A percentile compares a stretch with the other conserved stretches of the same genome.
Evolutionary conservation across 805 yeast species (phyloP).

Genomic region (Candida khao-thaluensis): DNA sequence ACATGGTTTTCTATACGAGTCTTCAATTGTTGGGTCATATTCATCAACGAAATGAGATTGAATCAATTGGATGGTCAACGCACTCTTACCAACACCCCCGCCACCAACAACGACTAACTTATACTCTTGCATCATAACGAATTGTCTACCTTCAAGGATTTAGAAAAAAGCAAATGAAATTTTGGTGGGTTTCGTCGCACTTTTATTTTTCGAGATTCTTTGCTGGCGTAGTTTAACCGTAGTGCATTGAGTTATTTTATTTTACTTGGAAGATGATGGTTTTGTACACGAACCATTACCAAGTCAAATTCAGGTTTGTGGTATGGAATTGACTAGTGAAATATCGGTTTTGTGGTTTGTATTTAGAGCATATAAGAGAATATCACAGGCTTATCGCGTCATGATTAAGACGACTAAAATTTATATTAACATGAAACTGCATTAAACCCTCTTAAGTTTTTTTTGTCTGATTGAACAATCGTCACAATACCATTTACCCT

Average conservation of each 20-base stretch:
- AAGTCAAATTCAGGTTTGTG: too few relatives aligned
- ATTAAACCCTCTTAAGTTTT: slow-evolving; percentile 16
- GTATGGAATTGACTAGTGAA: too few relatives aligned
- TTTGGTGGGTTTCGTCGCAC: slow-evolving; percentile 9
- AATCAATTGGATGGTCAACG: slow-evolving; percentile 90
- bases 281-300: too few relatives aligned
- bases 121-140: slow-evolving; percentile 61
- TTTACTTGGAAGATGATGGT: neutral
- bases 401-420: too few relatives aligned
- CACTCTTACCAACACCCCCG: slow-evolving; percentile 98
- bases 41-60: slow-evolving; percentile 96
- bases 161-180: slow-evolving; percentile 7
- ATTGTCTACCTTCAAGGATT: neutral
- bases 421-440: too few relatives aligned
- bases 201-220: slow-evolving; percentile 2
- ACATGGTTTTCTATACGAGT: slow-evolving; percentile 84
- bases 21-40: slow-evolving; percentile 97
- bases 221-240: slow-evolving; percentile 6
- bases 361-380: too few relatives aligned
- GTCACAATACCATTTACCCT: slow-evolving; percentile 51
- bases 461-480: slow-evolving; percentile 39
- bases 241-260: neutral
- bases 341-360: too few relatives aligned
- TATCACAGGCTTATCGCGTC: too few relatives aligned
- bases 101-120: slow-evolving; percentile 97